Percentiles rank a stretch among this genome's conserved stretches.
Conservation (phyloP, 495 filamentous ascomycete genomes). For the Aeminium ludgeri region DNA sequence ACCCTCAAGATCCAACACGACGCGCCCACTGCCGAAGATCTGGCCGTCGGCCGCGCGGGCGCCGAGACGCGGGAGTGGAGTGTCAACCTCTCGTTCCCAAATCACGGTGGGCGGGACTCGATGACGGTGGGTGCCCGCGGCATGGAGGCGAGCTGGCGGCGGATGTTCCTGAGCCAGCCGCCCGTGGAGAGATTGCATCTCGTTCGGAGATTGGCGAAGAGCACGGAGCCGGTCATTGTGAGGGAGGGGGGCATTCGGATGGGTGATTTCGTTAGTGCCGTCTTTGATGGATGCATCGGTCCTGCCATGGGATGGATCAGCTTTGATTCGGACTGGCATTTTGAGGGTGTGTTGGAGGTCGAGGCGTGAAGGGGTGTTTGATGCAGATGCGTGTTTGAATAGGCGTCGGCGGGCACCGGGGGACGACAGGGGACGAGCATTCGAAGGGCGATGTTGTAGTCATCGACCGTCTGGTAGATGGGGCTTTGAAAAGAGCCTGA, state of each 20-base stretch:
- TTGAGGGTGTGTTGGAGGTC: conserved; percentile 11
- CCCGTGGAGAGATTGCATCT: conserved; percentile 15
- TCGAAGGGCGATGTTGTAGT: too few relatives aligned
- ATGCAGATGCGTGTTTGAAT: too few relatives aligned
- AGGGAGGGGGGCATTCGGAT: conserved; percentile 13
- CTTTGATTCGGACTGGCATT: conserved; percentile 18
- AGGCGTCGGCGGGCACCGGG: too few relatives aligned
- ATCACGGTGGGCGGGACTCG: background rate
- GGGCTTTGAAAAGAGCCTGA: too few relatives aligned
- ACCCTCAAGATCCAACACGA: conserved; percentile 8
- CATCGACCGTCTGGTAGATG: too few relatives aligned
- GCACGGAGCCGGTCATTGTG: conserved; percentile 7
- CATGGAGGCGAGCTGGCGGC: conserved; percentile 16
- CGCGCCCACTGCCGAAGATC: background rate
- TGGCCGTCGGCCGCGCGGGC: background rate
- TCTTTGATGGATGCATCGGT: background rate
- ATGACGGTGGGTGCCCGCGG: conserved; percentile 1
- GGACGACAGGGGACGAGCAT: too few relatives aligned
- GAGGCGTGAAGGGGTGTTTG: too few relatives aligned
- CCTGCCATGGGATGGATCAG: conserved; percentile 3
- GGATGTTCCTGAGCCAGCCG: conserved; percentile 16
- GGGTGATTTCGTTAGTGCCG: conserved; percentile 10
- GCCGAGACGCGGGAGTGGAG: conserved; percentile 10
- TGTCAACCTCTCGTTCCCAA: conserved; percentile 14
- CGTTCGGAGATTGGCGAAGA: conserved; percentile 10